Percentiles rank a stretch among this genome's conserved stretches.
phyloP scores from a whole-genome alignment of 2,329 filamentous ascomycete species.

The Ophiognomonia clavigignenti-juglandacearum region DNA sequence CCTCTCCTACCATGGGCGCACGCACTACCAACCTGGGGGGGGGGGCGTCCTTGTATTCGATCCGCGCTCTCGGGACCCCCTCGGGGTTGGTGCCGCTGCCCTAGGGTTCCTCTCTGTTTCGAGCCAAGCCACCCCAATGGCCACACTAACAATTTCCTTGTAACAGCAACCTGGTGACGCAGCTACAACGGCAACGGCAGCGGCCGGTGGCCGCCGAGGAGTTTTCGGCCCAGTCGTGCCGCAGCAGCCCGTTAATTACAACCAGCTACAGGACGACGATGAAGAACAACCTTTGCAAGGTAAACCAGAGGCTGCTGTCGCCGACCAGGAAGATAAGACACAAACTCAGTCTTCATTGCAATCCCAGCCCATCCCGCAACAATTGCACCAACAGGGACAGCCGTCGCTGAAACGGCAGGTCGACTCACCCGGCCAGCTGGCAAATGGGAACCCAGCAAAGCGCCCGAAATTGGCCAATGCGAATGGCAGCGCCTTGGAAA shows the following conservation, averaged over 20 bases:
- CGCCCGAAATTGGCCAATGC: constrained; percentile 58
- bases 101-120: constrained; percentile 6
- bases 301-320: background rate
- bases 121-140: constrained; percentile 14
- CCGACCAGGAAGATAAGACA: background rate
- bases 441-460: constrained; percentile 55
- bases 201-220: constrained; percentile 40
- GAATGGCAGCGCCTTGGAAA: constrained; percentile 38
- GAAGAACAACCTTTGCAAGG: constrained; percentile 20
- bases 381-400: constrained; percentile 20
- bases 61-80: background rate
- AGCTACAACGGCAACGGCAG: constrained; percentile 37
- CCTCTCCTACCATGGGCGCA: constrained; percentile 6
- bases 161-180: constrained; percentile 45
- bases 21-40: too few relatives aligned
- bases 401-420: constrained; percentile 47
- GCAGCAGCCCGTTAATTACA: constrained; percentile 37
- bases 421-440: constrained; percentile 40
- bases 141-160: constrained; percentile 34
- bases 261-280: constrained; percentile 32
- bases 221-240: constrained; percentile 53
- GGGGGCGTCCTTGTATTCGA: background rate
- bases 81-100: constrained; percentile 8
- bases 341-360: constrained; percentile 11
- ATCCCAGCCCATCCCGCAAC: constrained; percentile 20